Percentiles rank a stretch among this genome's conserved stretches.
phyloP scores from a whole-genome alignment of 202 grass and related monocot species.

The Digitaria exilis region DNA sequence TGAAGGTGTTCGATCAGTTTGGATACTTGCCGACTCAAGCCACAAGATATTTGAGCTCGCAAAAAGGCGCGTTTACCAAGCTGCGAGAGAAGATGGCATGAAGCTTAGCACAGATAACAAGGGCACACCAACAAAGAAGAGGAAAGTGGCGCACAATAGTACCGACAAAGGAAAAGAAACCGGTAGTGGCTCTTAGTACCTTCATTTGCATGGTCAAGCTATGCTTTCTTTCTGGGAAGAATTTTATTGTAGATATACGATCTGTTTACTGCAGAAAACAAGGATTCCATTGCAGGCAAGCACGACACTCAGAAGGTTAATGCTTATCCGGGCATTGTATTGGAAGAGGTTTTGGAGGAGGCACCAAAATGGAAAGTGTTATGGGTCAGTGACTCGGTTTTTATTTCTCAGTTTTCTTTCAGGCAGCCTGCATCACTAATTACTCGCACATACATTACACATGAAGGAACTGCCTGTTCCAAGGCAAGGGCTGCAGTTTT shows the following conservation, averaged over 20 bases:
- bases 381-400: constrained; percentile 68
- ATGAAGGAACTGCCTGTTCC: not conserved
- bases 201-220: not conserved
- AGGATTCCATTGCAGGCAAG: constrained; percentile 44
- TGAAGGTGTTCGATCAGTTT: constrained; percentile 91
- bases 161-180: too few relatives aligned
- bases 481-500: not conserved
- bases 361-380: constrained; percentile 97
- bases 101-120: constrained; percentile 54
- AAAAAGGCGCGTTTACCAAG: constrained; percentile 89
- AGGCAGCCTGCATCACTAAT: not conserved
- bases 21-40: constrained; percentile 96
- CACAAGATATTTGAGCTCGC: constrained; percentile 95
- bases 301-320: constrained; percentile 32
- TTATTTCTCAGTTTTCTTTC: constrained; percentile 42
- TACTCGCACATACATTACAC: constrained; percentile 3
- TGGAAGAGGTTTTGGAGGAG: constrained; percentile 96
- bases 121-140: constrained; percentile 68
- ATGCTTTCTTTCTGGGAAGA: not conserved
- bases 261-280: constrained; percentile 46
- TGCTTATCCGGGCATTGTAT: constrained; percentile 41
- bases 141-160: constrained; percentile 44
- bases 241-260: constrained; percentile 31
- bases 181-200: constrained; percentile 49
- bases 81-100: constrained; percentile 65